A percentile compares a stretch with the other conserved stretches of the same genome.
phyloP scores from a whole-genome alignment of 2,329 filamentous ascomycete genomes.

The Claviceps pazoutovae region DNA sequence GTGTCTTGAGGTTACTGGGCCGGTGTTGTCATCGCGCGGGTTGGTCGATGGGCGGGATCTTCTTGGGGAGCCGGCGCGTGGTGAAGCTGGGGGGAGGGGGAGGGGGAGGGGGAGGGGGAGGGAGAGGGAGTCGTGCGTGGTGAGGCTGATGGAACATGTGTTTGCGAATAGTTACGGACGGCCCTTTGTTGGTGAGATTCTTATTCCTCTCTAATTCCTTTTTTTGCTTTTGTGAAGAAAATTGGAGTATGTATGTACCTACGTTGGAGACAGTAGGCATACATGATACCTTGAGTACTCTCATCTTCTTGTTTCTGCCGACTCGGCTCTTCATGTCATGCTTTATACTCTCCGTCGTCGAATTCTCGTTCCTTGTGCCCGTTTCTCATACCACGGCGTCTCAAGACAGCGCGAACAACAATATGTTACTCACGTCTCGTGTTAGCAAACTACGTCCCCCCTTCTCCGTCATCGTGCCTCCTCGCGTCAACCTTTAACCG shows the following conservation, averaged over 20 bases:
- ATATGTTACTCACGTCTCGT: not conserved
- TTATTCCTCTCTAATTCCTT: not conserved
- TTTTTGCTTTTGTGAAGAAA: not conserved
- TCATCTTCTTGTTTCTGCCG: not conserved
- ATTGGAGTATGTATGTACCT: too few species aligned
- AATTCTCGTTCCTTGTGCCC: too few species aligned
- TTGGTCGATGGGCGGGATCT: slow-evolving; percentile 8
- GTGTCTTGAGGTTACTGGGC: slow-evolving; percentile 57
- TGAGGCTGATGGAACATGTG: slow-evolving; percentile 53
- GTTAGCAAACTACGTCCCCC: slow-evolving; percentile 19
- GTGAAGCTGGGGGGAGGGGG: too few species aligned
- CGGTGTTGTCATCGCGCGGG: slow-evolving; percentile 40
- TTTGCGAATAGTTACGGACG: slow-evolving; percentile 62
- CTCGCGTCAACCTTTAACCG: slow-evolving; percentile 61
- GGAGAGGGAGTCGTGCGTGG: slow-evolving; percentile 24
- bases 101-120: not conserved
- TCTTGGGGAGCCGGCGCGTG: not conserved
- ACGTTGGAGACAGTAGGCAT: not conserved
- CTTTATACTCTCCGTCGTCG: not conserved
- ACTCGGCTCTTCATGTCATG: not conserved
- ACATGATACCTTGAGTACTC: not conserved
- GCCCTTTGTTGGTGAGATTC: slow-evolving; percentile 52
- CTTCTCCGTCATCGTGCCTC: slow-evolving; percentile 40
- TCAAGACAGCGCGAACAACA: not conserved
- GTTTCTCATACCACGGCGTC: not conserved